Evolutionary conservation across 1,284 basidiomycete species (phyloP).

Genomic region (Ganoderma multipileum): DNA sequence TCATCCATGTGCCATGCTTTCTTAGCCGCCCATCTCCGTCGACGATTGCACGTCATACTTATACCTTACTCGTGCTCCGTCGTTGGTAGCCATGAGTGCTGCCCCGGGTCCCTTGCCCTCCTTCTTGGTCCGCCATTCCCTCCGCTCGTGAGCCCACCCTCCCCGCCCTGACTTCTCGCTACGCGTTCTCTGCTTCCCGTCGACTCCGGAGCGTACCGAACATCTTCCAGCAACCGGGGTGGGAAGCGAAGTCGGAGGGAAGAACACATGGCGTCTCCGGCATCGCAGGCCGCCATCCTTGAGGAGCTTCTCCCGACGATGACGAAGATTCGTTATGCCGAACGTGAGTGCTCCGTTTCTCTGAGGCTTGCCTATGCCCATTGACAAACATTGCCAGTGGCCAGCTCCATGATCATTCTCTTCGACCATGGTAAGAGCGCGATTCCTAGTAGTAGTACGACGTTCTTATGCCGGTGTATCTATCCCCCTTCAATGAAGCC

Average conservation of each 20-base stretch:
- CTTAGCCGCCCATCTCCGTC: not conserved
- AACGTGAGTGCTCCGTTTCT: slow-evolving; percentile 19
- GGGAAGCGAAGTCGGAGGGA: not conserved
- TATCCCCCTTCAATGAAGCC: slow-evolving; percentile 40
- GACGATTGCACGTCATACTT: not conserved
- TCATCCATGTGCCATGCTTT: not conserved
- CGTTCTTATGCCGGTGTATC: not conserved
- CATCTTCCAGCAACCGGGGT: not conserved
- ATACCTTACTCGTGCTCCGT: not conserved
- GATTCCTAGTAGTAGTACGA: not conserved
- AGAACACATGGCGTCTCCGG: slow-evolving; percentile 11
- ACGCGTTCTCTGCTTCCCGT: not conserved
- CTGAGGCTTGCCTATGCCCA: not conserved
- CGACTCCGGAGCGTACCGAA: not conserved
- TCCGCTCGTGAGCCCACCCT: not conserved
- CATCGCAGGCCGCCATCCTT: slow-evolving; percentile 18
- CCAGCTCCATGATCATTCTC: slow-evolving; percentile 29
- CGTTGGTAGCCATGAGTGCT: not conserved
- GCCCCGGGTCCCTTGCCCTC: not conserved
- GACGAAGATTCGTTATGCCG: slow-evolving; percentile 29
- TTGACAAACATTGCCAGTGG: slow-evolving; percentile 17
- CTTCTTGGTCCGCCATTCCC: not conserved
- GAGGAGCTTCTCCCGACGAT: slow-evolving; percentile 23
- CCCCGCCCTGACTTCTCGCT: not conserved
- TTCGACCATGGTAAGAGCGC: slow-evolving; percentile 28